phyloP scores from a whole-genome alignment of 257 asterid species.

The Cordia subcordata region DNA sequence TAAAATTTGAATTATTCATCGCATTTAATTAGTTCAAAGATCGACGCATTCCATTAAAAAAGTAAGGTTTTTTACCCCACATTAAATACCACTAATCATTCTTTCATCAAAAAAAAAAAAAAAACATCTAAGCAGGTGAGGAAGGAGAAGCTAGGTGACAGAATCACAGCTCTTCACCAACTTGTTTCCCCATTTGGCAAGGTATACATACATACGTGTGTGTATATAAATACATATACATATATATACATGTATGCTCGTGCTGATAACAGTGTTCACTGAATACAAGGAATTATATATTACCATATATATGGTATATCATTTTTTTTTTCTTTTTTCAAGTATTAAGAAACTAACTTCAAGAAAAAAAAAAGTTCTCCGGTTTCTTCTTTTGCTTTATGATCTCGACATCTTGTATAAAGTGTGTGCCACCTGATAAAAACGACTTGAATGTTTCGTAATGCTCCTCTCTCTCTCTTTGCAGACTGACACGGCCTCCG shows the following conservation, averaged over 20 bases:
- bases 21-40: no score
- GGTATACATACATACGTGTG: conserved; percentile 62
- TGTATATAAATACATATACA: no score
- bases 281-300: conserved; percentile 13
- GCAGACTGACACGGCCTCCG: conserved; percentile 99
- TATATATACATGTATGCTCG: no score
- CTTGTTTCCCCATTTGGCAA: conserved; percentile 98
- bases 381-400: conserved; percentile 4
- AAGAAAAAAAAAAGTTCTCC: no score
- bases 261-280: conserved; percentile 3
- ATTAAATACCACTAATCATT: no score
- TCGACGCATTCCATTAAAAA: no score
- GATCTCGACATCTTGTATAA: conserved; percentile 29
- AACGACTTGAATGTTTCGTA: conserved; percentile 16
- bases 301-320: background rate
- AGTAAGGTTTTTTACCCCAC: no score
- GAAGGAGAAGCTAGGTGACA: conserved; percentile 90
- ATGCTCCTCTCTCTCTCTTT: conserved; percentile 58
- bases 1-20: no score
- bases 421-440: conserved; percentile 18
- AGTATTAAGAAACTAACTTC: no score
- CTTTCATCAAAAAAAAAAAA: no score
- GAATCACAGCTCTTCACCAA: conserved; percentile 94
- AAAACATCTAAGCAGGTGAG: conserved; percentile 58
- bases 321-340: no score